phyloP scores from a whole-genome alignment of 257 asterid species.

The Eustoma russellianum region DNA sequence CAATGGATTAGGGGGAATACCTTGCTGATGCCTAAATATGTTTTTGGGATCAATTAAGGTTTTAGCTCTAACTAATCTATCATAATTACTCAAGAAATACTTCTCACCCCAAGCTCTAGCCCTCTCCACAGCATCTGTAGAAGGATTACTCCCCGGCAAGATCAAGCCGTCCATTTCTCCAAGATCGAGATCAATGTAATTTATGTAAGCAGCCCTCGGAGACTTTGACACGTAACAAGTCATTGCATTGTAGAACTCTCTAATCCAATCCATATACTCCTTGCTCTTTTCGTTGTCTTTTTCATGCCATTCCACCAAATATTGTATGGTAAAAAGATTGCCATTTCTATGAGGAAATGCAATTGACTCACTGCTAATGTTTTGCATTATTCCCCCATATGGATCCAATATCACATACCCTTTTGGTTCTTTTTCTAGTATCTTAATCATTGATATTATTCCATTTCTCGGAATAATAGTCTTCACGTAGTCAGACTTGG shows the following conservation, averaged over 20 bases:
- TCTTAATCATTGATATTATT: slow-evolving; percentile 14
- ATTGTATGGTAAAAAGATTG: slow-evolving; percentile 53
- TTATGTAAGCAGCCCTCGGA: slow-evolving; percentile 70
- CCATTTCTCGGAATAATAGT: slow-evolving; percentile 29
- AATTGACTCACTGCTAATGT: slow-evolving; percentile 35
- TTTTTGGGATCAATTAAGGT: slow-evolving; percentile 51
- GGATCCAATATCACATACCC: slow-evolving; percentile 70
- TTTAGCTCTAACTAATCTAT: slow-evolving; percentile 53
- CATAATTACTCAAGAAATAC: slow-evolving; percentile 61
- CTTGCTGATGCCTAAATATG: slow-evolving; percentile 52
- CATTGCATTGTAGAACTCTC: slow-evolving; percentile 48
- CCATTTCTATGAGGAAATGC: slow-evolving; percentile 75
- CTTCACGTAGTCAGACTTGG: slow-evolving; percentile 59
- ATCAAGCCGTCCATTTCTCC: slow-evolving; percentile 30
- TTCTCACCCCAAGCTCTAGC: slow-evolving; percentile 67
- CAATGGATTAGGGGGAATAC: slow-evolving; percentile 45
- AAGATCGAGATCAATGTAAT: slow-evolving; percentile 66
- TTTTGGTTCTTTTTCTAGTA: slow-evolving; percentile 43
- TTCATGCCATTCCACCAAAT: slow-evolving; percentile 48
- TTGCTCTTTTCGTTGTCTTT: slow-evolving; percentile 17
- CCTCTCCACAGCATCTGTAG: slow-evolving; percentile 33
- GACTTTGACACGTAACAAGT: slow-evolving; percentile 33
- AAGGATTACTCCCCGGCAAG: neutral
- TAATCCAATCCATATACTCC: slow-evolving; percentile 42
- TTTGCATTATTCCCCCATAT: slow-evolving; percentile 59